A percentile compares a stretch with the other conserved stretches of the same genome.
phyloP scores from a whole-genome alignment of 2,329 filamentous ascomycete genomes.

The Penicillium sp. region DNA sequence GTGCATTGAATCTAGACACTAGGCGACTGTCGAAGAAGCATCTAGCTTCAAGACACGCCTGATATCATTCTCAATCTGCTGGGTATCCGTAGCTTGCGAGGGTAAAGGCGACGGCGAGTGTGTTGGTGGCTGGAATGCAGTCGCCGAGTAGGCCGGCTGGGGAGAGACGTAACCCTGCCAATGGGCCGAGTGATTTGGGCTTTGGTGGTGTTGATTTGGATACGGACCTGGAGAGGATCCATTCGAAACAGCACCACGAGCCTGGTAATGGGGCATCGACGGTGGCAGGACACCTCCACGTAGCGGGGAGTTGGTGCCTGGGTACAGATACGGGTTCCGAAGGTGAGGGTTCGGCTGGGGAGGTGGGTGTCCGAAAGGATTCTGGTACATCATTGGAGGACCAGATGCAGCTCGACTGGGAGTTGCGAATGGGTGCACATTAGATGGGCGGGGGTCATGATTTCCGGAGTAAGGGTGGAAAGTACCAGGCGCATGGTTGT shows the following conservation, averaged over 20 bases:
- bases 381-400: conserved; percentile 30
- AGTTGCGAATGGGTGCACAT: conserved; percentile 32
- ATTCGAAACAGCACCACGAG: not conserved
- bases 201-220: conserved; percentile 20
- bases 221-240: conserved; percentile 22
- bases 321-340: conserved; percentile 23
- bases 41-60: conserved; percentile 50
- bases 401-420: conserved; percentile 37
- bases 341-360: conserved; percentile 26
- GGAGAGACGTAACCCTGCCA: conserved; percentile 25
- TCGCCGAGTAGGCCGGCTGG: conserved; percentile 21
- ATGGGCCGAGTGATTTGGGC: conserved; percentile 8
- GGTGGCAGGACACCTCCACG: conserved; percentile 26
- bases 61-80: conserved; percentile 51
- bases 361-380: conserved; percentile 16
- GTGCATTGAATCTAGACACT: conserved; percentile 25
- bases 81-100: conserved; percentile 38
- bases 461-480: not conserved
- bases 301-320: conserved; percentile 29
- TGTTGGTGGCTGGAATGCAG: conserved; percentile 22
- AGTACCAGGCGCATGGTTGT: not conserved
- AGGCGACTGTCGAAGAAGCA: conserved; percentile 32
- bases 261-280: not conserved
- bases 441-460: conserved; percentile 15
- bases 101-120: conserved; percentile 26